Base-by-base conservation (phyloP, 352 stramenopile genomes). In the Phytopythium ostracodes region DNA sequence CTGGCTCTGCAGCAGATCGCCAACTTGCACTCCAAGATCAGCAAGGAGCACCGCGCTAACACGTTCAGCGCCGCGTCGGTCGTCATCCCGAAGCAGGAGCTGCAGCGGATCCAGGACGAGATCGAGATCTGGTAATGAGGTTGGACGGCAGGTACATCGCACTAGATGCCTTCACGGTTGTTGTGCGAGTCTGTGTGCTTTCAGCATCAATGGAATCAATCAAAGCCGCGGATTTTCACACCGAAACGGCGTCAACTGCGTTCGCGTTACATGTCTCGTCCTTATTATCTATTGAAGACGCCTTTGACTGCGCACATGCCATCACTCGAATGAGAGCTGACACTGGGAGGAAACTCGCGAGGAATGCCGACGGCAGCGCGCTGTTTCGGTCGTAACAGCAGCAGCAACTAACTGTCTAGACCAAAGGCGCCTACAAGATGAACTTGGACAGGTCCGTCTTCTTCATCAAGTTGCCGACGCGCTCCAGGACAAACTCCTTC, bases 381-480 rank as follows among this genome's bases (percentile, higher is more conserved):
- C 42, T 47, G 6, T 14, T 47, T 25, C n/a, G 20, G 20, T 18
- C 12, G 9, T 25, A 35, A 42, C 31, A 53, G 29, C 44, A 55
- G 46, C 46, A 52, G 11, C n/a, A 22, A 27, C n/a, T 27, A 8
- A 3, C 25, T 22, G n/a, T 27, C 25, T 40, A 22, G 35, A 50
- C 50, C 44, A 29, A 33, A 24, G n/a, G 49, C 38, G 67, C 78
- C 78, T 97, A 99, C 72, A 99, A 87, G 83, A 99, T 99, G 77
- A 98, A 99, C 82, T 98, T 98, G 60, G 95, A 98, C 36, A 99
- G 86, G 73, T 99, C 96, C 62, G 87, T 96, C 66, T 92, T 95
- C 76, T 97, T 97, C 67, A 99, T 88, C 63, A 99, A 79, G 54
- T 97, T 96, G 57, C 89, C 89, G 22, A 99, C 81, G 52, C 94